Percentiles rank a stretch among this genome's conserved stretches.
Evolutionary conservation across 2,329 filamentous ascomycete genomes (phyloP).

Genomic region (Purpureocillium lavendulum): DNA sequence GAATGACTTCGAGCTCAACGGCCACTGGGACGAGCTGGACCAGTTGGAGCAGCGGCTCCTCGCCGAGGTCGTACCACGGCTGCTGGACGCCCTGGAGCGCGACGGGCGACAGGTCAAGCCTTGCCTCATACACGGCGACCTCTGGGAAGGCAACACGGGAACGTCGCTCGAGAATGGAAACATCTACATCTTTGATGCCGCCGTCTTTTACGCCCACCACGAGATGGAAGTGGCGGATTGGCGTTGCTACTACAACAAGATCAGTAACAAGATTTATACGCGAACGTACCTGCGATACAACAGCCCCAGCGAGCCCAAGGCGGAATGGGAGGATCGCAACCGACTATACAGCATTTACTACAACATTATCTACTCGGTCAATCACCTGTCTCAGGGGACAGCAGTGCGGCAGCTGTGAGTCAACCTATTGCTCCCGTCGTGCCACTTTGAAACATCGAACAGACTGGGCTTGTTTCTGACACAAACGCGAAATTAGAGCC

Average conservation of each 20-base stretch:
- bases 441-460: no score
- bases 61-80: not conserved
- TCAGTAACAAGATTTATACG: not conserved
- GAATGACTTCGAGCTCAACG: not conserved
- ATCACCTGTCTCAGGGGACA: not conserved
- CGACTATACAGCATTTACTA: not conserved
- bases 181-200: not conserved
- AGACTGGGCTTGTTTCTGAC: no score
- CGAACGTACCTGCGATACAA: not conserved
- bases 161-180: no score
- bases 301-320: not conserved
- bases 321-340: not conserved
- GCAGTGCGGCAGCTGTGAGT: not conserved
- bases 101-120: not conserved
- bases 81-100: not conserved
- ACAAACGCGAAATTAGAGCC: no score
- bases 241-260: constrained; percentile 3
- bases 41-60: not conserved
- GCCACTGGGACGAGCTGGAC: not conserved
- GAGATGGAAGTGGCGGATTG: constrained; percentile 2
- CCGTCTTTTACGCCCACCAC: not conserved
- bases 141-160: no score
- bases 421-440: not conserved
- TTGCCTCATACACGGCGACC: not conserved
- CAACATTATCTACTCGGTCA: not conserved